Conservation (phyloP, 2,329 filamentous ascomycete species). For the Decorospora gaudefroyi region DNA sequence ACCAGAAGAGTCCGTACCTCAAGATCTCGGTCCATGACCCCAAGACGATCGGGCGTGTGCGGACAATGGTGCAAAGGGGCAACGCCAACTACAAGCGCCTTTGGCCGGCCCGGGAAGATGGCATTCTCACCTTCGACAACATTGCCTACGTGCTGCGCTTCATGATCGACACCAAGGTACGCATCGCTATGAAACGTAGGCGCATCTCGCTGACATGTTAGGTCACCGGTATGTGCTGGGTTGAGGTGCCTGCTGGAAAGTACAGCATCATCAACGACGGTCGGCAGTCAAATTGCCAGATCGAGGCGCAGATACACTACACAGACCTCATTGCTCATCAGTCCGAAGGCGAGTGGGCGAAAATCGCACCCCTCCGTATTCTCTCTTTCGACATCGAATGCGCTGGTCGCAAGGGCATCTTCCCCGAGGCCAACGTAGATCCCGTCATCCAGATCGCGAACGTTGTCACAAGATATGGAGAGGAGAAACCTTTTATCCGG, state of each 20-base stretch:
- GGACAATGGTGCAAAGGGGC: constrained; percentile 73
- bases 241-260: constrained; percentile 75
- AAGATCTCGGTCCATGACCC: constrained; percentile 93
- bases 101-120: constrained; percentile 68
- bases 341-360: constrained; percentile 92
- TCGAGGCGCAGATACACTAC: constrained; percentile 86
- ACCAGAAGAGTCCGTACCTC: constrained; percentile 86
- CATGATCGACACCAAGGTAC: constrained; percentile 97
- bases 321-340: constrained; percentile 82
- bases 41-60: constrained; percentile 77
- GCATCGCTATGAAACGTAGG: no score
- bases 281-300: constrained; percentile 90
- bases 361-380: constrained; percentile 92
- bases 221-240: constrained; percentile 97
- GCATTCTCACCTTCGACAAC: constrained; percentile 90
- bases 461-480: constrained; percentile 90
- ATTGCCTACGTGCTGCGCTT: constrained; percentile 94
- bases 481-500: constrained; percentile 90
- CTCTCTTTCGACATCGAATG: constrained; percentile 99
- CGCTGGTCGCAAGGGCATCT: constrained; percentile 94
- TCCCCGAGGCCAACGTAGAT: constrained; percentile 88
- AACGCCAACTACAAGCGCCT: constrained; percentile 87
- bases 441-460: constrained; percentile 98
- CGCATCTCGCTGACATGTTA: no score
- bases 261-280: constrained; percentile 72